A percentile compares a stretch with the other conserved stretches of the same genome.
Conservation (phyloP, 805 yeast species). For the Cyberlindnera galapagoensis region DNA sequence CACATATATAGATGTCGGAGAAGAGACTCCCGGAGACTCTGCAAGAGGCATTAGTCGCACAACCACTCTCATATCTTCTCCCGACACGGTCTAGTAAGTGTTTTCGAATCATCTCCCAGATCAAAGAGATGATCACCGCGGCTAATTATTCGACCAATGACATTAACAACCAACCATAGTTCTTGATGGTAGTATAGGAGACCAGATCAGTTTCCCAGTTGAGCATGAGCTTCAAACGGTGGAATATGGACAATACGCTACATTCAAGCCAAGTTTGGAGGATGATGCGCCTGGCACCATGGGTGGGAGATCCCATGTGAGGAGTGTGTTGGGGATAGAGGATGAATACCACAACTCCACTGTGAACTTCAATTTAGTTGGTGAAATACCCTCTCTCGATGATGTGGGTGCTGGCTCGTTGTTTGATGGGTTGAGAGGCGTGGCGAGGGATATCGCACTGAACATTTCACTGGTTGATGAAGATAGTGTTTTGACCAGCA, state of each 20-base stretch:
- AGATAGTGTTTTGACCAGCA: background rate
- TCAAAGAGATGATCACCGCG: background rate
- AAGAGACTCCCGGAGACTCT: conserved; percentile 16
- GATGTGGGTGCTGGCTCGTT: no score
- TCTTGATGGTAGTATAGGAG: conserved; percentile 1
- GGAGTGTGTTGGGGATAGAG: no score
- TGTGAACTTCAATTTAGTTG: no score
- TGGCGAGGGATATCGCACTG: conserved; percentile 6
- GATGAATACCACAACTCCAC: no score
- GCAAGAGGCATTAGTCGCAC: conserved; percentile 25
- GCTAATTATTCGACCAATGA: no score
- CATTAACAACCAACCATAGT: conserved; percentile 10
- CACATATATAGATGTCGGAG: background rate
- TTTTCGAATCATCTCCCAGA: background rate
- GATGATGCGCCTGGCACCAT: conserved; percentile 1
- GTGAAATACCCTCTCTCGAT: no score
- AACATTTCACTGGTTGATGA: conserved; percentile 1
- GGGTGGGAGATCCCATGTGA: no score
- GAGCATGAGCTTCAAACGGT: conserved; percentile 2
- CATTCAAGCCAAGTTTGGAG: conserved; percentile 1
- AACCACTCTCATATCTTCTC: conserved; percentile 32
- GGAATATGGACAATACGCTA: conserved; percentile 2
- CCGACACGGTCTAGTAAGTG: conserved; percentile 35
- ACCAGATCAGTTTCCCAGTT: conserved; percentile 1
- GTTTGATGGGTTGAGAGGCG: conserved; percentile 11